Evolutionary conservation across 176 grass and related monocot species (phyloP), one percentile per base, ranked within the genome.

Genomic region (Carex scoparia): DNA sequence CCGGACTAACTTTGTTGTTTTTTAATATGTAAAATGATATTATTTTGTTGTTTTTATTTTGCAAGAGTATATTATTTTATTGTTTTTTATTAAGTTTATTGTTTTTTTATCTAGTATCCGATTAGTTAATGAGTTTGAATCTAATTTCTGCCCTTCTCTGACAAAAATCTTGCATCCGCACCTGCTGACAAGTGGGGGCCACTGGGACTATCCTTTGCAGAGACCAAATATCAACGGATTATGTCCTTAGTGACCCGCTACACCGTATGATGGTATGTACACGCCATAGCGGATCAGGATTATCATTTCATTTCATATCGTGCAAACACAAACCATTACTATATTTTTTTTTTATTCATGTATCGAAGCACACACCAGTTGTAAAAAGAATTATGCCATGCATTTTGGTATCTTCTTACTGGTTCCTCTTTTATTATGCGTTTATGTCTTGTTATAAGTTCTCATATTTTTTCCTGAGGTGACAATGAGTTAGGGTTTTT

Each of bases 401-500:
- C 80, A 82, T 66, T 53, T 82, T 49, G 33, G 38, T 67, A 6
- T 66, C n/a, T 76, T 82, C 60, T 82, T 53, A 82, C 60, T 82
- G 61, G 80, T 9, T 48, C 46, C 46, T 48, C 80, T 66, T 3
- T 1, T n/a, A 0, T 31, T 61, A 27, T 62, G 63, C 53, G 54
- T 65, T 30, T 76, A 49, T 67, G 60, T 66, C 35, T 51, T 40
- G 60, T 65, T 53, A 82, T 82, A 82, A 82, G 63, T 82, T 82
- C 33, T 82, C 56, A 81, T 62, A 16, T 44, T 48, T 48, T 55
- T 54, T 54, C 48, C 23, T 55, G n/a, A 76, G 46, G 48, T 76
- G n/a, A 31, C 37, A 31, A 63, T 63, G 32, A 81, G 56, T 64
- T 44, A 64, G 9, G 79, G 56, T 81, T 81, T 81, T 81, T 64